Base-by-base conservation (phyloP, 768 basidiomycete genomes). In the Trametes villosa region DNA sequence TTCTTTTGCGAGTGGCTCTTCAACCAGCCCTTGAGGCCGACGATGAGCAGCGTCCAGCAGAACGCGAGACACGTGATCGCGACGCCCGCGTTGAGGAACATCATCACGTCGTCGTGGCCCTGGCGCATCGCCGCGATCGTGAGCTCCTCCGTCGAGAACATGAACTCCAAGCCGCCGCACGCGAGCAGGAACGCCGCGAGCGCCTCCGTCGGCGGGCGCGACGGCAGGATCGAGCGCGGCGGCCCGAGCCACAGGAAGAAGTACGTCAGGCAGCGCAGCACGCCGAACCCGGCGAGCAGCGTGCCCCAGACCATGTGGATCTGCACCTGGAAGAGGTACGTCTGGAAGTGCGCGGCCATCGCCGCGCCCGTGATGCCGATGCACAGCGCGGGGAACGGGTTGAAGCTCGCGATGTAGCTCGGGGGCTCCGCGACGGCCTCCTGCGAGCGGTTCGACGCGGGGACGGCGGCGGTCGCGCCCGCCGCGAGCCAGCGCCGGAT, bases 351-450 rank as follows among this genome's bases (percentile, higher is more conserved):
- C 0, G 94, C 93, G 13, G 89, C 83, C 96, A 98, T 97, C 2
- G 93, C 96, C 2, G 88, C 83, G 22, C 96, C 96, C 12, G 95
- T 96, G 40, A 94, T 85, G n/a, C 92, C 94, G 58, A 96, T 92
- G 31, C 93, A 92, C 33, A 98, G 79, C 4, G 96, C 96, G 1
- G 94, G 92, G 77, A 96, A 92, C 5, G 94, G 93, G 70, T 96
- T 96, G 74, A 95, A 96, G 72, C 88, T 89, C 15, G 79, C 85
- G 15, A 76, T 71, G 71, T 94, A 94, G 53, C 86, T 90, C 1
- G 84, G 78, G 4, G 93, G 93, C 66, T 92, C 89, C 1, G 76
- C 77, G 7, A 87, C 72, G 18, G 76, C 76, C 38, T 84, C 81
- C 58, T 77, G 76, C 5, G 63, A 62, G 47, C 58, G 67, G n/a